Conservation (phyloP, 306 rosid species). For the Prosopis cineraria region DNA sequence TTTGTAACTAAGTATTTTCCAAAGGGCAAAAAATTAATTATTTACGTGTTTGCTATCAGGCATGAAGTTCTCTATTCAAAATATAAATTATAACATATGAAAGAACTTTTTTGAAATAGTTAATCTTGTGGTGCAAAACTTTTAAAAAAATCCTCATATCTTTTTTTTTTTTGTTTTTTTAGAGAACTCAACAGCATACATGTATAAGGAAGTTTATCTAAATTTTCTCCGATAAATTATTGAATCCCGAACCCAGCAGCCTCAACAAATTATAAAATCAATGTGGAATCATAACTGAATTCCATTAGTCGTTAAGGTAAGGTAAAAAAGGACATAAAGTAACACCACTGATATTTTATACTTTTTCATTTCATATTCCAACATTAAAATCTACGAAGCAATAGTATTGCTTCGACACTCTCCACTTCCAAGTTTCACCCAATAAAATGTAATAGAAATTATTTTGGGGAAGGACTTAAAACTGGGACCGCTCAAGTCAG, state of each 20-base stretch:
- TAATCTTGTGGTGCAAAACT: not conserved
- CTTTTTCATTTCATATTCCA: slow-evolving; percentile 3
- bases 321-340: not conserved
- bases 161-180: not conserved
- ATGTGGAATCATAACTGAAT: not conserved
- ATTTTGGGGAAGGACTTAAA: not conserved
- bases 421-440: not conserved
- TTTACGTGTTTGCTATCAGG: not conserved
- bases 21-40: not conserved
- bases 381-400: not conserved
- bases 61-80: too few species aligned
- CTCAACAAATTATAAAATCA: not conserved
- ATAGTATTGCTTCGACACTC: not conserved
- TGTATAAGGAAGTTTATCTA: too few species aligned
- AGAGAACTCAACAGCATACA: too few species aligned
- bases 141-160: too few species aligned
- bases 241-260: not conserved
- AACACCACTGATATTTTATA: not conserved
- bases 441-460: not conserved
- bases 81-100: not conserved
- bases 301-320: not conserved
- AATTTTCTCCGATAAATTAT: too few species aligned
- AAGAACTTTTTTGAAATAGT: not conserved
- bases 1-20: not conserved
- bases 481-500: not conserved